Conservation (phyloP, 1,139 yeast species). For the Lodderomyces metapsilosis region DNA sequence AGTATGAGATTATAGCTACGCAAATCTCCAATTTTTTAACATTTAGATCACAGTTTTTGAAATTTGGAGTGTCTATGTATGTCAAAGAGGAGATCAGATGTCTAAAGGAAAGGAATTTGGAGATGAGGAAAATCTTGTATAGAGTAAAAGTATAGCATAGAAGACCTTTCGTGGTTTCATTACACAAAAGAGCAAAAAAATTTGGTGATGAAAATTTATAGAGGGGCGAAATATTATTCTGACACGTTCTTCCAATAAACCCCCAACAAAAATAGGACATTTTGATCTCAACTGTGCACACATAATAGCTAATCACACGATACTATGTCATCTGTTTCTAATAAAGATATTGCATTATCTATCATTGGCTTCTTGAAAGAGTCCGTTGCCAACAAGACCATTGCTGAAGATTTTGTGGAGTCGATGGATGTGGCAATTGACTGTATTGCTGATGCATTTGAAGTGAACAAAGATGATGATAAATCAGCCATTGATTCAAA, state of each 20-base stretch:
- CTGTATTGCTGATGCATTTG: slow-evolving; percentile 87
- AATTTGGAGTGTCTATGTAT: slow-evolving; percentile 34
- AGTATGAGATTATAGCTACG: slow-evolving; percentile 61
- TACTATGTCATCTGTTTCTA: slow-evolving; percentile 25
- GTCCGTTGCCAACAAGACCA: slow-evolving; percentile 59
- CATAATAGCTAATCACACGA: not conserved
- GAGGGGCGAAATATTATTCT: not conserved
- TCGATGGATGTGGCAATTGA: slow-evolving; percentile 95
- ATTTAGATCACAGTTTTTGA: slow-evolving; percentile 45
- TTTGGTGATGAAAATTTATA: not conserved
- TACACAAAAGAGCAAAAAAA: not conserved
- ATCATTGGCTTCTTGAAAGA: slow-evolving; percentile 70
- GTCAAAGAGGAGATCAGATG: slow-evolving; percentile 17
- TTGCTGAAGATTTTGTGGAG: slow-evolving; percentile 78
- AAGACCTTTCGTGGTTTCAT: not conserved
- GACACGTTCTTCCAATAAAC: not conserved
- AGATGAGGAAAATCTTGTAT: slow-evolving; percentile 10
- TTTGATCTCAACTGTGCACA: not conserved
- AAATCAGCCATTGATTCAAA: slow-evolving; percentile 30
- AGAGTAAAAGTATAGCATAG: not conserved
- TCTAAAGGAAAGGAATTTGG: slow-evolving; percentile 12
- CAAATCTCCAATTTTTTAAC: slow-evolving; percentile 59
- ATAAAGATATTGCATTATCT: slow-evolving; percentile 72
- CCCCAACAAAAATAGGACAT: not conserved
- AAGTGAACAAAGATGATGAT: slow-evolving; percentile 53